Evolutionary conservation across 768 basidiomycete species (phyloP).

Genomic region (Psilocybe azurescens): DNA sequence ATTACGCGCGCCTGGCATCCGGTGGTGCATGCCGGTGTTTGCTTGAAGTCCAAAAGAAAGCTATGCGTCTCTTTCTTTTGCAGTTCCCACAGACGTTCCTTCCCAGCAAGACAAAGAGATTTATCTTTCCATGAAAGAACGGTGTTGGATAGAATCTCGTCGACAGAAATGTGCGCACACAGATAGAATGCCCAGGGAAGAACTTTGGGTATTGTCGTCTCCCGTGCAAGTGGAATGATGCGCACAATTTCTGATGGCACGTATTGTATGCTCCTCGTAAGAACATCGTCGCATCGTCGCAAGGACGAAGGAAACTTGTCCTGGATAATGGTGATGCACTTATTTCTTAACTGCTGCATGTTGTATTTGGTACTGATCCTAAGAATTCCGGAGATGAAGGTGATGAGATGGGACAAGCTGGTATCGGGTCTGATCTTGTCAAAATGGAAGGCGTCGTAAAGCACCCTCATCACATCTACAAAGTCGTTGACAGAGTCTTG

Average conservation of each 20-base stretch:
- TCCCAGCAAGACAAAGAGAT: conserved; percentile 45
- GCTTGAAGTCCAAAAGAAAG: conserved; percentile 42
- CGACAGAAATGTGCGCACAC: conserved; percentile 42
- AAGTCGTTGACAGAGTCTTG: conserved; percentile 39
- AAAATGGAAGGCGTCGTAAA: conserved; percentile 46
- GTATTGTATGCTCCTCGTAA: conserved; percentile 40
- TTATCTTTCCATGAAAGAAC: conserved; percentile 47
- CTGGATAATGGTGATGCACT: conserved; percentile 43
- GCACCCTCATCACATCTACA: conserved; percentile 37
- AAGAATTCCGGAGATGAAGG: conserved; percentile 45
- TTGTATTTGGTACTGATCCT: conserved; percentile 50
- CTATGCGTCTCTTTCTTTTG: conserved; percentile 42
- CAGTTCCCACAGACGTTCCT: conserved; percentile 43
- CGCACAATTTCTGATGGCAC: conserved; percentile 42
- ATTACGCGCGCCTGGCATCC: conserved; percentile 29
- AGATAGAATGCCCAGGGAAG: conserved; percentile 54
- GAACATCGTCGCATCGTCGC: conserved; percentile 42
- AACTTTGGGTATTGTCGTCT: conserved; percentile 43
- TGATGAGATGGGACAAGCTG: conserved; percentile 39
- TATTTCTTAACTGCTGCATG: conserved; percentile 39
- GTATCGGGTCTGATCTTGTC: conserved; percentile 40
- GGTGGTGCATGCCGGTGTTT: conserved; percentile 31
- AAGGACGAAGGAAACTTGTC: conserved; percentile 48
- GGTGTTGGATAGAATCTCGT: conserved; percentile 38
- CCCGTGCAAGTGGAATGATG: conserved; percentile 45